A percentile compares a stretch with the other conserved stretches of the same genome.
Evolutionary conservation across 345 rosid genomes (phyloP).

Genomic region (Salix caprea): DNA sequence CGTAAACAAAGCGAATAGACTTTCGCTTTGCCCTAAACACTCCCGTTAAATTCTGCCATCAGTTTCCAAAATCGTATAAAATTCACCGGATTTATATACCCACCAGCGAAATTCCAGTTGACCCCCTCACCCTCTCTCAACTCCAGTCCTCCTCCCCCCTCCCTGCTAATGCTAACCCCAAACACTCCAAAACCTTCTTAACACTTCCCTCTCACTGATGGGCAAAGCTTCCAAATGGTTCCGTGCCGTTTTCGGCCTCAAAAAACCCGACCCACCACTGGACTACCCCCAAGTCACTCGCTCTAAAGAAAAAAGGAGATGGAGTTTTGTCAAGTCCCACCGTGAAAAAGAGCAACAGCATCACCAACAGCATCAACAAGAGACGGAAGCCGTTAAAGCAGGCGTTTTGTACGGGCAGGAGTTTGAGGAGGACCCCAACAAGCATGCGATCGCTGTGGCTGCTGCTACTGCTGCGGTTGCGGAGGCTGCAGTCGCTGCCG

Average conservation of each 20-base stretch:
- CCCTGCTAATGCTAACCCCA: slow-evolving; percentile 6
- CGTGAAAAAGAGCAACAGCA: slow-evolving; percentile 36
- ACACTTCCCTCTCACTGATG: slow-evolving; percentile 31
- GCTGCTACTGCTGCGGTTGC: slow-evolving; percentile 79
- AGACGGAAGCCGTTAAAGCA: neutral
- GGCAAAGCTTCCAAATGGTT: slow-evolving; percentile 86
- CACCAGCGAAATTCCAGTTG: neutral
- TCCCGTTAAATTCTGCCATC: neutral
- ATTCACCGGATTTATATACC: neutral
- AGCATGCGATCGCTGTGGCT: slow-evolving; percentile 76
- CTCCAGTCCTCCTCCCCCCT: neutral
- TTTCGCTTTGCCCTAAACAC: neutral
- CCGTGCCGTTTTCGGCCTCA: slow-evolving; percentile 61
- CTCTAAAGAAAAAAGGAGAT: slow-evolving; percentile 58
- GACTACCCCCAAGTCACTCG: slow-evolving; percentile 19
- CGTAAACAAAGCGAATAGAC: neutral
- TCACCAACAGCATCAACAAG: slow-evolving; percentile 3
- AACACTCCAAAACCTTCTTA: neutral
- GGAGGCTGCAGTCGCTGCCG: slow-evolving; percentile 75
- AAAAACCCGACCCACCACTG: slow-evolving; percentile 39
- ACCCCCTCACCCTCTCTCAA: neutral
- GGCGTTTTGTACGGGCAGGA: neutral
- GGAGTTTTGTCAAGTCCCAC: slow-evolving; percentile 81
- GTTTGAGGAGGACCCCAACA: slow-evolving; percentile 28
- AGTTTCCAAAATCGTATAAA: neutral